Evolutionary conservation across 495 filamentous ascomycete species (phyloP).

Genomic region (Penicillium desertorum): DNA sequence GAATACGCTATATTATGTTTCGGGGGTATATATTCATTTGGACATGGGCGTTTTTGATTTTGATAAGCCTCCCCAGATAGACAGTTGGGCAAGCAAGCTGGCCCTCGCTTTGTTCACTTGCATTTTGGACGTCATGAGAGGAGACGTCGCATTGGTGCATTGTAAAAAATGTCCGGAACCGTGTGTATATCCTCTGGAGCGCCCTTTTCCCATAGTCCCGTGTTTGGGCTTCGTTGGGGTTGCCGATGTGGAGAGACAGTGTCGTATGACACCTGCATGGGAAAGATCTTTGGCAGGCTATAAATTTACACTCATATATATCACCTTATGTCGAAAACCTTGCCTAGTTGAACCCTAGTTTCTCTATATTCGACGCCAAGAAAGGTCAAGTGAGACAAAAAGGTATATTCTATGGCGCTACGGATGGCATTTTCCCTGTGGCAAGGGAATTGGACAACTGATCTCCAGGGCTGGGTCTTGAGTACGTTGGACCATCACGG

Average conservation of each 20-base stretch:
- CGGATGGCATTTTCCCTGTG: background rate
- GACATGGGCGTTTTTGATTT: background rate
- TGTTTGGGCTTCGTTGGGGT: background rate
- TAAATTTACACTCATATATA: background rate
- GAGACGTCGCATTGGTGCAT: background rate
- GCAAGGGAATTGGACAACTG: background rate
- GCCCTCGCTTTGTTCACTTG: constrained; percentile 3
- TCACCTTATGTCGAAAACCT: background rate
- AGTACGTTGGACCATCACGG: background rate
- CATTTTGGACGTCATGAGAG: background rate
- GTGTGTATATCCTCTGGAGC: background rate
- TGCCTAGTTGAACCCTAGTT: background rate
- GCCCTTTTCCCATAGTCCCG: background rate
- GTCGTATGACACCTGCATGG: background rate
- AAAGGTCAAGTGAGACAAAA: background rate
- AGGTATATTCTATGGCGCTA: constrained; percentile 1
- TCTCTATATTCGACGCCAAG: background rate
- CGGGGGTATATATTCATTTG: background rate
- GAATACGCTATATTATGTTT: background rate
- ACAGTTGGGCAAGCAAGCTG: constrained; percentile 1
- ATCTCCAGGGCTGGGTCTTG: background rate
- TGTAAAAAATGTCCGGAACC: background rate
- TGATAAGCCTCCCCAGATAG: background rate
- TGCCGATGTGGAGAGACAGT: background rate
- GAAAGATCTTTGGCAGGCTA: background rate